Conservation (phyloP, 495 filamentous ascomycete species). For the Umbilicaria muhlenbergii region DNA sequence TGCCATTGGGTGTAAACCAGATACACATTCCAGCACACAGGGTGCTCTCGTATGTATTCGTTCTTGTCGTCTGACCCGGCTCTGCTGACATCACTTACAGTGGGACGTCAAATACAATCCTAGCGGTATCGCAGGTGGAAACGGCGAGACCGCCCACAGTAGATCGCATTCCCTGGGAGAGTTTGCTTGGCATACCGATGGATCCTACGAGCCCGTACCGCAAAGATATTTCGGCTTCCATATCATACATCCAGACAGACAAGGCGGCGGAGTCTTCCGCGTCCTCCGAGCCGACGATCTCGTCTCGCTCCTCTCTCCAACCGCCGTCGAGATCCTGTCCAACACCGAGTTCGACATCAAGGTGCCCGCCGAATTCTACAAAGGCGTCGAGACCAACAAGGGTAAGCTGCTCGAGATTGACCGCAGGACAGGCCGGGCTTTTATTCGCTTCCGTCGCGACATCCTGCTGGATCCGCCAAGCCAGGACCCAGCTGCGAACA, state of each 20-base stretch:
- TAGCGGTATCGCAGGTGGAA: too few relatives aligned
- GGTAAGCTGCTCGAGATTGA: conserved; percentile 11
- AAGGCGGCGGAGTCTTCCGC: conserved; percentile 23
- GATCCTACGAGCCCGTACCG: conserved; percentile 22
- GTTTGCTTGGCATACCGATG: conserved; percentile 31
- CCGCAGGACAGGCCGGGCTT: neutral
- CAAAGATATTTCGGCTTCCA: conserved; percentile 26
- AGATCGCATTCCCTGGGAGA: neutral
- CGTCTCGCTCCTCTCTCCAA: conserved; percentile 10
- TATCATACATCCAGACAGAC: conserved; percentile 20
- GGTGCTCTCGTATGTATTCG: too few relatives aligned
- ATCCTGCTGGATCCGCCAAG: conserved; percentile 9
- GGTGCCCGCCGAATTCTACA: conserved; percentile 23
- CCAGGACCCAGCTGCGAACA: conserved; percentile 7
- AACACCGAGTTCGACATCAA: conserved; percentile 14
- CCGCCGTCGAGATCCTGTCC: conserved; percentile 8
- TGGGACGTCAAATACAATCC: too few relatives aligned
- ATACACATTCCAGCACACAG: too few relatives aligned
- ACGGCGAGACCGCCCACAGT: too few relatives aligned
- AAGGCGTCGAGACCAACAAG: conserved; percentile 8
- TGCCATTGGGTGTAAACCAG: too few relatives aligned
- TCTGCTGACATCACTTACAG: too few relatives aligned
- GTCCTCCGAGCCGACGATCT: conserved; percentile 16
- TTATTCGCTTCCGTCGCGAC: conserved; percentile 21
- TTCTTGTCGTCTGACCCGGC: too few relatives aligned